Base-by-base conservation (phyloP, 176 grass and related monocot species). In the Miscanthus lutarioriparius region DNA sequence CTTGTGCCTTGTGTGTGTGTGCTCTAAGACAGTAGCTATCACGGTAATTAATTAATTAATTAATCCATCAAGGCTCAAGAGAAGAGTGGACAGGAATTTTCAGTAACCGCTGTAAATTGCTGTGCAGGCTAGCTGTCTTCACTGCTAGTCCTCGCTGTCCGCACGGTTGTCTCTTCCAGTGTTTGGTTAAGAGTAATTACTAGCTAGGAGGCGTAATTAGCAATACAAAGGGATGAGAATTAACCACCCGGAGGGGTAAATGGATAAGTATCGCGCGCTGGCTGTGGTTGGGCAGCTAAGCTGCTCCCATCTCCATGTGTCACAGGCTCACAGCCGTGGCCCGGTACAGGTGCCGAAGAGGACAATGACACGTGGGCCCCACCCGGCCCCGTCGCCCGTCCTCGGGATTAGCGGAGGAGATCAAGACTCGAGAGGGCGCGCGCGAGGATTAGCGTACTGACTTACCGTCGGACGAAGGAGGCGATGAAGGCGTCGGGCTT, bases 401-500 rank as follows among this genome's bases (percentile, higher is more conserved):
- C 53, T 58, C 53, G 53, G 53, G 53, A 58, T 58, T 58, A 58
- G 53, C 53, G 53, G 53, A 56, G 53, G 53, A n/a, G 1, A 7
- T 1, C 0, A 4, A 1, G 0, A 6, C 19, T 44, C 9, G 41
- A 44, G 49, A 49, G 2, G 32, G 32, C 32, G 32, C 32, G 32
- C 32, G 3, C 0, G 47, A 45, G 11, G 45, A 59, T 59, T 59
- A 59, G 5, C 4, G 19, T n/a, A 61, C 20, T 62, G 10, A 27
- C 88, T 70, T 15, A 94, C 93, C 96, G 87, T 48, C 81, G 85
- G 83, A 84, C 14, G 78, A 86, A 92, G 75, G 91, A 92, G 74
- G 14, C 78, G 89, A 98, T 79, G 93, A 98, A 98, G 77, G 89
- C 48, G 85, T 98, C 96, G 0, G 96, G 96, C 7, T 89, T 62